Evolutionary conservation across 2,329 filamentous ascomycete genomes (phyloP), one percentile per base, ranked within the genome.

Genomic region (Emmonsiellopsis sp.): DNA sequence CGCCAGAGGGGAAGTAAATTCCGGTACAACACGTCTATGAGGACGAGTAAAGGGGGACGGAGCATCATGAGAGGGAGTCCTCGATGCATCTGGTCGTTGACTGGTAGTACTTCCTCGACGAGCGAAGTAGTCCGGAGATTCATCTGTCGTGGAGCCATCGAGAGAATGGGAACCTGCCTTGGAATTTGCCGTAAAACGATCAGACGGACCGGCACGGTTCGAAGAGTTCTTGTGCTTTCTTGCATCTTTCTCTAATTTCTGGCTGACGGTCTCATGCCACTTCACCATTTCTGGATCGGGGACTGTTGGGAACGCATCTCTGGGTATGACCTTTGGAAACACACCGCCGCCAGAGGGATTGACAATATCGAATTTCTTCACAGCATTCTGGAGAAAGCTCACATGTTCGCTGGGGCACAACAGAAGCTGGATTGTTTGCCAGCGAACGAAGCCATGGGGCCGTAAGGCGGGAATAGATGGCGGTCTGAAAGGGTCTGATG

Each of bases 361-460:
- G 55, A 79, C 81, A 55, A 97, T 78, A 37, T 82, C 78, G 80
- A 90, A 96, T 58, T 86, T 77, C 56, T 79, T 79, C 3, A 95
- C 86, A 0, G 90, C 89, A 63, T 82, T 84, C 63, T 93, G 89
- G 26, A 98, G 70, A 62, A 90, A 92, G 0, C 83, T 82, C 0
- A 90, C 86, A 72, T 97, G 91, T 62, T 94, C 88, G 61, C 93
- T 86, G 0, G 93, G 93, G 1, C 85, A 87, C 1, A 97, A 79
- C 37, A 97, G 75, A 20, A 95, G 79, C 72, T 97, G 89, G 53
- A 97, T 87, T 0, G 88, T 89, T 73, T 95, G 86, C 92, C 92
- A 98, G 67, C 89, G 84, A 43, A 92, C 87, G 68, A 95, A 98
- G 41, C 93, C 93, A 63, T 83, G 81, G 0, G 80, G 77, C 37